phyloP scores from a whole-genome alignment of 2,329 filamentous ascomycete species.

The Blumeria graminis region DNA sequence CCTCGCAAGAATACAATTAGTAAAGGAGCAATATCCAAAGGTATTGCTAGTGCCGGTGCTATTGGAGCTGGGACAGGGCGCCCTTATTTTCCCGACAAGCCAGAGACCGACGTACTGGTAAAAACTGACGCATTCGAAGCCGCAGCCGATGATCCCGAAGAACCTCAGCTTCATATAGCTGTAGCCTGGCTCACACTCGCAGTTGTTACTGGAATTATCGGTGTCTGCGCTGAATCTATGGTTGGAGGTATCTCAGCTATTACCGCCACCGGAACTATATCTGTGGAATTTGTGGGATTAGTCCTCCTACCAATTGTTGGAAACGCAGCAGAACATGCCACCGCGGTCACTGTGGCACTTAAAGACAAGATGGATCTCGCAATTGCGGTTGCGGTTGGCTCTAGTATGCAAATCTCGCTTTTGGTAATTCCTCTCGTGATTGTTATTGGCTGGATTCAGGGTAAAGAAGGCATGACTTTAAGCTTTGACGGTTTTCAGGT shows the following conservation, averaged over 20 bases:
- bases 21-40: slow-evolving; percentile 13
- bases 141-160: slow-evolving; percentile 48
- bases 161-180: slow-evolving; percentile 46
- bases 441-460: slow-evolving; percentile 55
- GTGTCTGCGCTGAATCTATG: slow-evolving; percentile 54
- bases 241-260: slow-evolving; percentile 52
- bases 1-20: slow-evolving; percentile 20
- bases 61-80: slow-evolving; percentile 13
- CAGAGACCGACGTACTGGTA: slow-evolving; percentile 17
- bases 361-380: slow-evolving; percentile 54
- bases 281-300: slow-evolving; percentile 58
- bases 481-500: slow-evolving; percentile 67
- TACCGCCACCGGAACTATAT: slow-evolving; percentile 44
- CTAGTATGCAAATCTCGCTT: slow-evolving; percentile 61
- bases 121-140: slow-evolving; percentile 20
- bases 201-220: slow-evolving; percentile 46
- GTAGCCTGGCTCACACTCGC: slow-evolving; percentile 51
- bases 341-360: slow-evolving; percentile 55
- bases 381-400: slow-evolving; percentile 62
- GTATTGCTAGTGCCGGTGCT: slow-evolving; percentile 13
- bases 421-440: slow-evolving; percentile 63
- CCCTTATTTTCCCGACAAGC: slow-evolving; percentile 7
- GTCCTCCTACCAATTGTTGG: slow-evolving; percentile 63
- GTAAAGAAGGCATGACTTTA: slow-evolving; percentile 39
- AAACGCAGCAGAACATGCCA: slow-evolving; percentile 63